Base-by-base conservation (phyloP, 2,329 filamentous ascomycete species). In the Domatiomyces catenatus region DNA sequence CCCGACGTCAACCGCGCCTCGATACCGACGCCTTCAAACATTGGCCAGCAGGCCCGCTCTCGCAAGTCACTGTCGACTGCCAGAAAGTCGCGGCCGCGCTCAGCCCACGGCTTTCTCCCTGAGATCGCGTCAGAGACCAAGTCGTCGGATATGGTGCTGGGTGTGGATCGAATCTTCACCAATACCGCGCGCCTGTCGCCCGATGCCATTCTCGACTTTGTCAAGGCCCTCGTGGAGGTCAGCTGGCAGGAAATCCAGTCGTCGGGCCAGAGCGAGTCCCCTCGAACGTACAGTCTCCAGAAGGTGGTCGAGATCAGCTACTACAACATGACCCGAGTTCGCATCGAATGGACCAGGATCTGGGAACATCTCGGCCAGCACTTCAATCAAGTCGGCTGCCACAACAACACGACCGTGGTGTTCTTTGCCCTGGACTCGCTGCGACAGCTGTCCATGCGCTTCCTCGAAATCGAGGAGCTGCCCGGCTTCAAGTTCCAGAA, bases 401-500 rank as follows among this genome's bases (percentile, higher is more conserved):
- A 96, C 62, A 86, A 83, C 61, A 98, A 98, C 68, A 94, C 92
- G 10, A 84, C 87, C 5, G 92, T 98, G 48, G 93, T 98, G 8
- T 96, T 93, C 70, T 98, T 98, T 63, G 92, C 92, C 2, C 75
- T 99, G 24, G 93, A 99, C 69, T 95, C 90, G 2, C 70, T 99
- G 44, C 80, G 93, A 42, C 92, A 99, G 66, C 71, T 99, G 42
- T 95, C 90, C 0, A 96, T 98, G 89, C 84, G 89, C 17, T 99
- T 98, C 64, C 86, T 98, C 84, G 92, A 98, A 67, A 88, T 96
- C 54, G 92, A 94, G 64, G 92, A 99, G 66, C 69, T 99, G 59
- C 87, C 92, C 1, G 92, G 93, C 62, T 99, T 99, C 77, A 96
- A 96, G 67, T 99, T 99, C 63, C 92, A 99, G 62, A 99, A 99